Percentiles rank a stretch among this genome's conserved stretches.
phyloP scores from a whole-genome alignment of 1,284 basidiomycete species.

The Mycosarcoma maydis region DNA sequence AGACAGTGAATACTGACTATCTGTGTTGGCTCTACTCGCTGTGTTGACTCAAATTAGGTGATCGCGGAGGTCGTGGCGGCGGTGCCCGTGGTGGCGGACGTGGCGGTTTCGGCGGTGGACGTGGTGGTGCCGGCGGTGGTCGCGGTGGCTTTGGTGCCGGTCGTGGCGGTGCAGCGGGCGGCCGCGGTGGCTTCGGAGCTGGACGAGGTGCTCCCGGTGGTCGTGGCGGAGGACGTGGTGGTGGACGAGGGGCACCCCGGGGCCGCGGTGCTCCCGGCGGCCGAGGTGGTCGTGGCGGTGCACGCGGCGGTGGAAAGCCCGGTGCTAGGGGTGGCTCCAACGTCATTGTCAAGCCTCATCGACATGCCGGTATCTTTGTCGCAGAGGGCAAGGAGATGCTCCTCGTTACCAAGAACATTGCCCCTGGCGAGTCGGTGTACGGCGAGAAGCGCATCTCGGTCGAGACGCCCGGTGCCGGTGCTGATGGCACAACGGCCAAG shows the following conservation, averaged over 20 bases:
- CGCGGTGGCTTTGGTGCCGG: constrained; percentile 56
- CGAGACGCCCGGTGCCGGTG: constrained; percentile 72
- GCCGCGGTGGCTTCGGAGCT: constrained; percentile 65
- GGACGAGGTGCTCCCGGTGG: constrained; percentile 51
- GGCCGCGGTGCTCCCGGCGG: constrained; percentile 59
- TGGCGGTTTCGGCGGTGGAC: constrained; percentile 50
- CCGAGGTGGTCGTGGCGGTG: constrained; percentile 56
- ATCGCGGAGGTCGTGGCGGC: constrained; percentile 61
- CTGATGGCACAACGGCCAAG: constrained; percentile 78
- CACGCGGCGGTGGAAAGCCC: constrained; percentile 54
- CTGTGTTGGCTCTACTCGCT: neutral
- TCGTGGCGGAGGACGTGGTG: constrained; percentile 37
- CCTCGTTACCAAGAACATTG: constrained; percentile 96
- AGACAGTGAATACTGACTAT: constrained; percentile 5
- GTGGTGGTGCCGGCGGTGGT: constrained; percentile 71
- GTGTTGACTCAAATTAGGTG: constrained; percentile 28
- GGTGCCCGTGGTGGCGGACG: constrained; percentile 55
- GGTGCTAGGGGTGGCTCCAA: constrained; percentile 75
- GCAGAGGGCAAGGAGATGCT: constrained; percentile 83
- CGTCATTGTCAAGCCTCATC: constrained; percentile 89
- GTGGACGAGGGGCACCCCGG: constrained; percentile 55
- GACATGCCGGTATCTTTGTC: constrained; percentile 82
- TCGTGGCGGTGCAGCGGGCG: constrained; percentile 70
- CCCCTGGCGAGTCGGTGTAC: constrained; percentile 96
- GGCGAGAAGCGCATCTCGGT: constrained; percentile 81